Conservation (phyloP, 1,284 basidiomycete genomes). For the Testicularia cyperi region DNA sequence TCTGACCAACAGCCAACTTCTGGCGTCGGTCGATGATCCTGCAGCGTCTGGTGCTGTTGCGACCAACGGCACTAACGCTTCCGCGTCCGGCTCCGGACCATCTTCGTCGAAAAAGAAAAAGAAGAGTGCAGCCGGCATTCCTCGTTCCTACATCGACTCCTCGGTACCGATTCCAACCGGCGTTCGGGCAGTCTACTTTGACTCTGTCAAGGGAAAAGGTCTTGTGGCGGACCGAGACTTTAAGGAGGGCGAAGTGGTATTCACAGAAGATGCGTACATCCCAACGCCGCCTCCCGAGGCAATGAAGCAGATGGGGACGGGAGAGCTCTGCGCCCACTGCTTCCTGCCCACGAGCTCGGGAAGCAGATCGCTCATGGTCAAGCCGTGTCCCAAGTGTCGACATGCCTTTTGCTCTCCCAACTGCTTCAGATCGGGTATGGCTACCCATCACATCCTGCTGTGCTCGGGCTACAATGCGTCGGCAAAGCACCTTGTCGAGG, state of each 20-base stretch:
- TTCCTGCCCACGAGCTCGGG: slow-evolving; percentile 52
- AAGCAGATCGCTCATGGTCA: slow-evolving; percentile 56
- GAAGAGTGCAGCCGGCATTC: slow-evolving; percentile 10
- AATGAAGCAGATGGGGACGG: slow-evolving; percentile 14
- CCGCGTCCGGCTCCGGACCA: not conserved
- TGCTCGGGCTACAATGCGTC: slow-evolving; percentile 75
- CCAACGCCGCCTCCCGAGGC: slow-evolving; percentile 46
- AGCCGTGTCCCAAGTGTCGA: slow-evolving; percentile 51
- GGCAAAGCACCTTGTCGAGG: slow-evolving; percentile 61
- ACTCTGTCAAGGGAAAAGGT: slow-evolving; percentile 76
- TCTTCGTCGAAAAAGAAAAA: slow-evolving; percentile 34
- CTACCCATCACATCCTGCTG: slow-evolving; percentile 71
- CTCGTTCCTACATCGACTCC: slow-evolving; percentile 43
- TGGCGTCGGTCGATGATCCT: not conserved
- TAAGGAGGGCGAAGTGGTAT: slow-evolving; percentile 72
- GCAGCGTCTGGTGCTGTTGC: too few species aligned
- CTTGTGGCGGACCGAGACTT: slow-evolving; percentile 73
- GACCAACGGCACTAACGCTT: not conserved
- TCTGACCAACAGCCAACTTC: slow-evolving; percentile 14
- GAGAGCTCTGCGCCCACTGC: slow-evolving; percentile 48
- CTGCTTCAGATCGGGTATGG: slow-evolving; percentile 68
- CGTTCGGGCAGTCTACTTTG: slow-evolving; percentile 71
- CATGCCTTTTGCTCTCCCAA: slow-evolving; percentile 77
- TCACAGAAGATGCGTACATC: slow-evolving; percentile 70
- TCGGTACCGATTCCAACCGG: slow-evolving; percentile 30